Percentiles rank a stretch among this genome's conserved stretches.
Evolutionary conservation across 331 rosid genomes (phyloP).

Genomic region (Malus hybrid): DNA sequence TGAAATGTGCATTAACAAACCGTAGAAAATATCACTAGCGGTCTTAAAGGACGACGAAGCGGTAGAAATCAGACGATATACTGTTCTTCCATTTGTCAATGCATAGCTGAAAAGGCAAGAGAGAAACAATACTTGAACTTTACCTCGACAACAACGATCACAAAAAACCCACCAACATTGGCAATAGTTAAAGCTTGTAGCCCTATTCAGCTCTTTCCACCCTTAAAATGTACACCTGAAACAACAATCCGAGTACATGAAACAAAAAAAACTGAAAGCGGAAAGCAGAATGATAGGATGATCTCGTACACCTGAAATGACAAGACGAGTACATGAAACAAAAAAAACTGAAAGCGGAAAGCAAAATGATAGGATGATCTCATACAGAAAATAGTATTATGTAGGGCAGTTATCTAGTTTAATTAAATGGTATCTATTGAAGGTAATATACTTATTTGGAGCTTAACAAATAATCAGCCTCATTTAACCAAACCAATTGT

Average conservation of each 20-base stretch:
- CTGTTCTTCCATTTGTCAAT: not conserved
- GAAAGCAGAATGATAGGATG: no score
- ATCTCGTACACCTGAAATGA: constrained; percentile 41
- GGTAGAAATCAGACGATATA: not conserved
- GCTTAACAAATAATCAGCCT: not conserved
- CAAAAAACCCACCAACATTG: constrained; percentile 20
- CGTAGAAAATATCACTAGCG: not conserved
- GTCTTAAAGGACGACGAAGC: not conserved
- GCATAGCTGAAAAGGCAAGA: not conserved
- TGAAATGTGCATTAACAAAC: not conserved
- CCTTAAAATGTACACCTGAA: constrained; percentile 58
- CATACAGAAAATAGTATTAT: not conserved
- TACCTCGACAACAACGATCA: not conserved
- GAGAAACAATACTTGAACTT: not conserved
- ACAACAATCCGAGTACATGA: constrained; percentile 9
- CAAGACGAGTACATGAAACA: not conserved
- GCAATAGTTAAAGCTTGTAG: constrained; percentile 1
- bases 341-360: not conserved
- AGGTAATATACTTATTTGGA: not conserved
- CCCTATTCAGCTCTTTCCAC: constrained; percentile 28
- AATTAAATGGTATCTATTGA: no score
- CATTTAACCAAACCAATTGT: not conserved
- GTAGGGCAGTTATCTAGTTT: not conserved
- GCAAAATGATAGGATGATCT: not conserved
- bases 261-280: not conserved